phyloP scores from a whole-genome alignment of 805 yeast genomes.

The Torulaspora maleeae region DNA sequence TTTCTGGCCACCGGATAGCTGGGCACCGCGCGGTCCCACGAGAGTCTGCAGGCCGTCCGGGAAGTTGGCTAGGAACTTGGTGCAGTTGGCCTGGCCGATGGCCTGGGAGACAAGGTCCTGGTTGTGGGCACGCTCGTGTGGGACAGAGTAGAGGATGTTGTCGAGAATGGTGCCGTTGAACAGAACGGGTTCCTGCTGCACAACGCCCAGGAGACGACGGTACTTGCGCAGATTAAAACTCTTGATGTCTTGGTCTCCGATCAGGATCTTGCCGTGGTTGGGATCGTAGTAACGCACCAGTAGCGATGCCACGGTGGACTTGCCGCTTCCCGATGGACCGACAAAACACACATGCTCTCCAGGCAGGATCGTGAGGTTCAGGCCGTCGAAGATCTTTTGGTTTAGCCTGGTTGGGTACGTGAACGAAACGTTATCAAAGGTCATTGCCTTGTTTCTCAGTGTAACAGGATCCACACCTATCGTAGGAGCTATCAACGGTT shows the following conservation, averaged over 20 bases:
- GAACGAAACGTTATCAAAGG: slow-evolving; percentile 60
- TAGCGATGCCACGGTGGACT: slow-evolving; percentile 79
- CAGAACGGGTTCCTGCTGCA: slow-evolving; percentile 86
- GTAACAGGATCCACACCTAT: slow-evolving; percentile 46
- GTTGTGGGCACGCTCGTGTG: slow-evolving; percentile 46
- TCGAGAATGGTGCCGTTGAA: slow-evolving; percentile 83
- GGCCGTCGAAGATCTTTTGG: slow-evolving; percentile 55
- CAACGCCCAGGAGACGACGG: slow-evolving; percentile 77
- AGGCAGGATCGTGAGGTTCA: slow-evolving; percentile 57
- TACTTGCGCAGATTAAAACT: slow-evolving; percentile 67
- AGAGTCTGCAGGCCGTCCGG: slow-evolving; percentile 79
- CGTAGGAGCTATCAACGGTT: slow-evolving; percentile 65
- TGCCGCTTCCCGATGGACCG: slow-evolving; percentile 97
- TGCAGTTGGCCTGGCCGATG: slow-evolving; percentile 66
- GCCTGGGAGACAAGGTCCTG: slow-evolving; percentile 59
- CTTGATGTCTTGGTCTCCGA: slow-evolving; percentile 61
- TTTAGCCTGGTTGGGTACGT: slow-evolving; percentile 82
- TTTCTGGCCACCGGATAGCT: slow-evolving; percentile 91
- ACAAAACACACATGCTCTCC: slow-evolving; percentile 92
- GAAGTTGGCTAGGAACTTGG: slow-evolving; percentile 60
- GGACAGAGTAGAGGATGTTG: slow-evolving; percentile 71
- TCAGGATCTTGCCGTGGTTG: slow-evolving; percentile 51
- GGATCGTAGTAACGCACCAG: slow-evolving; percentile 84
- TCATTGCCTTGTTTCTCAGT: slow-evolving; percentile 39
- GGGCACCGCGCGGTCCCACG: slow-evolving; percentile 85